A percentile compares a stretch with the other conserved stretches of the same genome.
phyloP scores from a whole-genome alignment of 805 yeast genomes.

The Zygoascus flipseniorum region DNA sequence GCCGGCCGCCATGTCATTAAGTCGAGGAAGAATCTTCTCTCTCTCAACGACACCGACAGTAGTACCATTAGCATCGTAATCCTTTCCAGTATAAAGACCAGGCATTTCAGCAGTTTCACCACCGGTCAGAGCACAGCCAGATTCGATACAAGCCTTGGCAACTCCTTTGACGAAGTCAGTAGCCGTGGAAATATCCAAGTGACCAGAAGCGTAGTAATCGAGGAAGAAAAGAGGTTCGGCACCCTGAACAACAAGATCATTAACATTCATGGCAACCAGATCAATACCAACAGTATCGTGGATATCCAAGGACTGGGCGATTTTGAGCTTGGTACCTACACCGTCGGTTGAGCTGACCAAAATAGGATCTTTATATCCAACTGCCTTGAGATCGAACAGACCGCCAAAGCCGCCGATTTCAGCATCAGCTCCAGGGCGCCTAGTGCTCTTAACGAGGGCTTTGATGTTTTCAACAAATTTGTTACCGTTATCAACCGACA shows the following conservation, averaged over 20 bases:
- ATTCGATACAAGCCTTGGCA: constrained; percentile 87
- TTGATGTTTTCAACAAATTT: constrained; percentile 83
- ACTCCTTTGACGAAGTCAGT: constrained; percentile 90
- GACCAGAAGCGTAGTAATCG: constrained; percentile 95
- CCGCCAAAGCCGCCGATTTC: constrained; percentile 99
- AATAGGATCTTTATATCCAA: constrained; percentile 71
- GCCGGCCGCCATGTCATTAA: constrained; percentile 61
- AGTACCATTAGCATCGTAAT: constrained; percentile 97
- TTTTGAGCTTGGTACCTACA: constrained; percentile 92
- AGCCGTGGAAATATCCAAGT: constrained; percentile 75
- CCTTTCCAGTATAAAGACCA: constrained; percentile 92
- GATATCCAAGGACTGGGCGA: constrained; percentile 81
- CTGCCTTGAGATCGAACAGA: constrained; percentile 77
- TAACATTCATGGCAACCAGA: constrained; percentile 97
- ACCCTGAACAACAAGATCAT: constrained; percentile 96
- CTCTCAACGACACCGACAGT: constrained; percentile 94
- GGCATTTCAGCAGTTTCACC: constrained; percentile 99
- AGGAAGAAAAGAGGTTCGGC: constrained; percentile 94
- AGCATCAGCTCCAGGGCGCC: constrained; percentile 93
- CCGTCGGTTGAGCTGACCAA: constrained; percentile 98
- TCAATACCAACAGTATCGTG: constrained; percentile 99
- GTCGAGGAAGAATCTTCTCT: constrained; percentile 62
- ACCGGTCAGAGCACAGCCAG: constrained; percentile 97
- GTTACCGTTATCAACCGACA: constrained; percentile 94
- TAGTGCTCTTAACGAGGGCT: constrained; percentile 81